Evolutionary conservation across 495 filamentous ascomycete species (phyloP), one percentile per base, ranked within the genome.

Genomic region (Collariella sp.): DNA sequence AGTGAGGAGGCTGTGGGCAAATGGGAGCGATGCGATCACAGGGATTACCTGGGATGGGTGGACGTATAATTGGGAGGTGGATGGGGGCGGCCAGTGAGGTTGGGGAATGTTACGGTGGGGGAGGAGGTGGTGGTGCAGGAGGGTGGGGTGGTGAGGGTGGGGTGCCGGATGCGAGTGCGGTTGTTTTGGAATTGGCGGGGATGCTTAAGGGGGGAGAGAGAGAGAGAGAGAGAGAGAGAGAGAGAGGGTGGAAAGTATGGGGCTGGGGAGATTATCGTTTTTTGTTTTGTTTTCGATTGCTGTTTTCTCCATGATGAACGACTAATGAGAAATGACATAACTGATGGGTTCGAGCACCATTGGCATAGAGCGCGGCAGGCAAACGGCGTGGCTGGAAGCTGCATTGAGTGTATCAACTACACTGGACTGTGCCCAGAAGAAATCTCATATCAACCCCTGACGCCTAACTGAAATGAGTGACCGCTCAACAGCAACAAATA

Each of bases 41-140:
- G 80, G 80, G 1, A 75, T 84, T 16, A 78, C 79, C 5, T 86
- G 72, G 68, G 79, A 84, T 62, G 82, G 82, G 0, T 77, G 67
- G 67, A 83, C 76, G 41, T 88, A 84, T 57, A 80, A 85, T 54
- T 80, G 78, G 46, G 80, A 84, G 64, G 59, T 83, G 49, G 68
- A 76, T 3, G 50, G 67, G 13, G 83, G 84, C 1, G 64, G 67
- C 79, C 82, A 12, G 77, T 80, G 44, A 67, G 74, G 40, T 50
- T 85, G 68, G 52, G 42, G 0, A 84, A 85, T 63, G 76, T 81
- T 23, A 84, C 82, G 15, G 66, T 61, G 12, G 78, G 75, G 5
- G 82, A 85, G 72, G 73, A 48, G 46, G 69, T 67, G 6, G 34
- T 24, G 39, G 74, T 82, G 0, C 50, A 38, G 2, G 59, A 57